Conservation (phyloP, 225 moss, liverwort and hornwort genomes). For the Asterella californica region DNA sequence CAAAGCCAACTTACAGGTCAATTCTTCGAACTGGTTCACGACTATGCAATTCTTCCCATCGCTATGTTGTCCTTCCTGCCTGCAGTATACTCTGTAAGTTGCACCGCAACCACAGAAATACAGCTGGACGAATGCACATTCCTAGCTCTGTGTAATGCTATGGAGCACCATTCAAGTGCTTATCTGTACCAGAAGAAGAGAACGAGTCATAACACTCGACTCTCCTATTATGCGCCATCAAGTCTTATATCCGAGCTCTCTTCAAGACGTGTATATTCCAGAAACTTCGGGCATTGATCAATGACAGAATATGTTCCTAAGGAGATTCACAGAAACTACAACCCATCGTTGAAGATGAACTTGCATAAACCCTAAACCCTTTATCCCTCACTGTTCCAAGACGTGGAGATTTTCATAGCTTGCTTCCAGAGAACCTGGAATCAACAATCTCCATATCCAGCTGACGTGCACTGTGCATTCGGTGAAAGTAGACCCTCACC, state of each 20-base stretch:
- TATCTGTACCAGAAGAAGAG: too few relatives aligned
- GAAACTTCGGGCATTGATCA: background rate
- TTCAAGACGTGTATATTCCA: background rate
- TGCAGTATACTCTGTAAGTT: too few relatives aligned
- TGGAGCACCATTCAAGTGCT: too few relatives aligned
- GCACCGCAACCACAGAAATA: too few relatives aligned
- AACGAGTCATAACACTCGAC: background rate
- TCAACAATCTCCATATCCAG: background rate
- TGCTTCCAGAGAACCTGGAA: background rate
- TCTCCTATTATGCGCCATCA: background rate
- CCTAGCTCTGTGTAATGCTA: too few relatives aligned
- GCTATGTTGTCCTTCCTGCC: background rate
- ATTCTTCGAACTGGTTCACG: background rate
- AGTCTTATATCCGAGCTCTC: background rate
- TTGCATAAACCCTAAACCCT: constrained; percentile 7
- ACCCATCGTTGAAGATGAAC: background rate
- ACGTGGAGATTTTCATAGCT: background rate
- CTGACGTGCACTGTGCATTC: background rate
- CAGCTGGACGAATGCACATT: too few relatives aligned
- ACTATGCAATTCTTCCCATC: background rate
- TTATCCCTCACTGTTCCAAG: background rate
- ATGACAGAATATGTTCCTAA: background rate
- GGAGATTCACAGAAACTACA: background rate
- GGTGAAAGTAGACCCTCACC: background rate
- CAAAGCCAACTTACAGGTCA: background rate